Evolutionary conservation across 1,284 basidiomycete genomes (phyloP).

Genomic region (Schizophyllum commune): DNA sequence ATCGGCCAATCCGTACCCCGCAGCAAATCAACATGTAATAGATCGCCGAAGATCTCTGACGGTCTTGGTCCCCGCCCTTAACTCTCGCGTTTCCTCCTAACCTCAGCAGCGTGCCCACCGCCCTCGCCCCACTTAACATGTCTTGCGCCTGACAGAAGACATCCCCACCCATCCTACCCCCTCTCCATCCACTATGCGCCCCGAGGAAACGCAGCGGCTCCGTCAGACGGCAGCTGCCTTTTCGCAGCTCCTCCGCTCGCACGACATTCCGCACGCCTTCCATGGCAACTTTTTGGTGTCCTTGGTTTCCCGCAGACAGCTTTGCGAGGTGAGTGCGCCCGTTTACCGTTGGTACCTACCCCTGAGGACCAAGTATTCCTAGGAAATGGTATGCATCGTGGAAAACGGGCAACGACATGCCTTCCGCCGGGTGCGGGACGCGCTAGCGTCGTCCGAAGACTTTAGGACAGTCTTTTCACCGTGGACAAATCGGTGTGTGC

Average conservation of each 20-base stretch:
- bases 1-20: too few species aligned
- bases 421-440: conserved; percentile 46
- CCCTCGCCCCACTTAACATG: conserved; percentile 25
- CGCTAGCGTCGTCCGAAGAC: conserved; percentile 35
- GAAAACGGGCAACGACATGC: conserved; percentile 41
- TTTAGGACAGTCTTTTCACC: conserved; percentile 39
- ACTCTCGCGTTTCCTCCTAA: conserved; percentile 4
- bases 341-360: background rate
- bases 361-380: conserved; percentile 9
- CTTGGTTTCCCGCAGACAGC: conserved; percentile 43
- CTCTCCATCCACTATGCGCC: conserved; percentile 12
- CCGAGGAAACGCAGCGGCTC: conserved; percentile 47
- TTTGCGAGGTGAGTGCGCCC: conserved; percentile 42
- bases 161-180: conserved; percentile 14
- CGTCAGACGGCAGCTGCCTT: conserved; percentile 57
- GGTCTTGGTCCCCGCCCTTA: too few species aligned
- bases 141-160: conserved; percentile 24
- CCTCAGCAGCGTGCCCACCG: background rate
- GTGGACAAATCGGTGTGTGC: conserved; percentile 40
- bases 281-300: conserved; percentile 57
- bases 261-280: conserved; percentile 58
- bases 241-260: conserved; percentile 42
- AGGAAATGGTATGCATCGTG: conserved; percentile 51
- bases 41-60: too few species aligned
- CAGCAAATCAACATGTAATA: too few species aligned